These are phyloP conservation scores for Komagataella phaffii DNA, from an alignment of 805 yeast genomes.

Conservation along the genomic window DNA sequence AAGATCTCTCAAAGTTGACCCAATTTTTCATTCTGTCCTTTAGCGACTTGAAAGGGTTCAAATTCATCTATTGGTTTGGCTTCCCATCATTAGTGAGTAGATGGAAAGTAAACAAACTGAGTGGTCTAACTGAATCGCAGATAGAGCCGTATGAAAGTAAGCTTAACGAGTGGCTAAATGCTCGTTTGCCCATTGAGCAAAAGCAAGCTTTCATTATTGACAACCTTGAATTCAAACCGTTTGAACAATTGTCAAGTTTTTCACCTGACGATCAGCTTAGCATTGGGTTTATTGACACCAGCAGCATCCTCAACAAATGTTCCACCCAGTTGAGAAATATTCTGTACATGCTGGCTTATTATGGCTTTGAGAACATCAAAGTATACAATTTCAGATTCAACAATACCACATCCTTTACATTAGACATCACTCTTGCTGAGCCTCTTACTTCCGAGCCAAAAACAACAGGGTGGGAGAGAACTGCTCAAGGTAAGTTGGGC, in stretches of 20 bases:
- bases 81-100: constrained; percentile 49
- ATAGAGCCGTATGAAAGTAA: neutral
- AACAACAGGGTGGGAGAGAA: constrained; percentile 86
- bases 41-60: constrained; percentile 83
- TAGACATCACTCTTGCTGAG: constrained; percentile 10
- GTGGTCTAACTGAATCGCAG: neutral
- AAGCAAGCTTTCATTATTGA: constrained; percentile 3
- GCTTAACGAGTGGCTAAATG: constrained; percentile 3
- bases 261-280: neutral
- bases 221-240: constrained; percentile 3
- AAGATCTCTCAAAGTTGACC: constrained; percentile 25
- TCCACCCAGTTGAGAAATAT: constrained; percentile 13
- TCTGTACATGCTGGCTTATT: constrained; percentile 14
- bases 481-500: constrained; percentile 52
- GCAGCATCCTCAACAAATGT: constrained; percentile 7
- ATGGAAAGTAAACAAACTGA: constrained; percentile 22
- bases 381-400: constrained; percentile 25
- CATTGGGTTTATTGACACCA: constrained; percentile 13
- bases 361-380: constrained; percentile 19
- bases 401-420: constrained; percentile 13
- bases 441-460: constrained; percentile 18
- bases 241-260: constrained; percentile 1
- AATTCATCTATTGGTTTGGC: constrained; percentile 82
- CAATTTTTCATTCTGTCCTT: constrained; percentile 47
- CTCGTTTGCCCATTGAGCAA: constrained; percentile 6